Conservation (phyloP, 148 eudicot genomes). For the Nepenthes mirabilis region DNA sequence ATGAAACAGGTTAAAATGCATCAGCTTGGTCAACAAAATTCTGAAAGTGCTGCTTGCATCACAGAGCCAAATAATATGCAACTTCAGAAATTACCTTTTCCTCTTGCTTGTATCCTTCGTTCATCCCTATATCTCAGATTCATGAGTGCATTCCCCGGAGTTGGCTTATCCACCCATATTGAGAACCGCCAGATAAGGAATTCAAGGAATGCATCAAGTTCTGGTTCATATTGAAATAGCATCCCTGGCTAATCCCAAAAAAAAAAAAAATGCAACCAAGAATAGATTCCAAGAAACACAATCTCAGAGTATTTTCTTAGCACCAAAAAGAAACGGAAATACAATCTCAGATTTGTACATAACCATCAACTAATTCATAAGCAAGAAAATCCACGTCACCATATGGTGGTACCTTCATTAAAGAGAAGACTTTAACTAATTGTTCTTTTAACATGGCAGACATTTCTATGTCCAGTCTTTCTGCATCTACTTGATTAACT, state of each 20-base stretch:
- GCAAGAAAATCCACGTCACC: background rate
- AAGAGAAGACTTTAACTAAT: constrained; percentile 75
- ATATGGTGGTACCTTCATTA: constrained; percentile 58
- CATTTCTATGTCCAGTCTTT: constrained; percentile 85
- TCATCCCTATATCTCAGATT: constrained; percentile 95
- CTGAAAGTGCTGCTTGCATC: background rate
- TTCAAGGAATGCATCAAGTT: constrained; percentile 97
- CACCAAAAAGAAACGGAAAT: too few species aligned
- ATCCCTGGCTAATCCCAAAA: constrained; percentile 96
- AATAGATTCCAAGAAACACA: constrained; percentile 14
- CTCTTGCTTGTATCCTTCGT: constrained; percentile 52
- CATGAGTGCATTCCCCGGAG: constrained; percentile 93
- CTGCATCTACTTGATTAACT: constrained; percentile 95
- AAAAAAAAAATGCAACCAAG: constrained; percentile 14
- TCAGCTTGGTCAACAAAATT: background rate
- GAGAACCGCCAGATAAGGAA: constrained; percentile 96
- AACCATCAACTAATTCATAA: background rate
- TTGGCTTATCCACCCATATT: constrained; percentile 97
- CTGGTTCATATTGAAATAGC: constrained; percentile 90
- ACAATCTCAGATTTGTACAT: background rate
- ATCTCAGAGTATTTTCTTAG: background rate
- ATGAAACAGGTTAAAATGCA: background rate
- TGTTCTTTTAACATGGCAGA: constrained; percentile 96
- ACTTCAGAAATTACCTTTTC: constrained; percentile 44
- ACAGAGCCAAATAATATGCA: background rate